Base-by-base conservation (phyloP, 148 eudicot genomes). In the Nepenthes gracilis region DNA sequence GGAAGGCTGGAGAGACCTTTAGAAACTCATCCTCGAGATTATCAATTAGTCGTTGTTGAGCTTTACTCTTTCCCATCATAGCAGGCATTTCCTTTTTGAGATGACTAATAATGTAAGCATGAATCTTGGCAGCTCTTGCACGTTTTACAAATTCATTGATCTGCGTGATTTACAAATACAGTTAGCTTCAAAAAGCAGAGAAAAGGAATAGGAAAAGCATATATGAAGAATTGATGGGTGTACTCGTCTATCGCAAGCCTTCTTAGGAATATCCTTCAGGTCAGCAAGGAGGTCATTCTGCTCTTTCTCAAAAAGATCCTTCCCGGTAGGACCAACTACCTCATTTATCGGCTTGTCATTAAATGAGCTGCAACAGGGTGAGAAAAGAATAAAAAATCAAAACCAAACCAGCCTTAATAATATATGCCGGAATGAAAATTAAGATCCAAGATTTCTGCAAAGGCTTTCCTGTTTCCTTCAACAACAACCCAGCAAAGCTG, bases 71-170 rank as follows among this genome's bases (percentile, higher is more conserved):
- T 57, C 97, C 97, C 60, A 90, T 83, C 78, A 90, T 64, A 12
- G 92, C 75, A 32, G 95, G 97, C 97, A 90, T 90, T 82, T 90
- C 95, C 67, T 90, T 90, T 59, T 85, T 90, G 36, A 90, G 80
- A 58, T 90, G 97, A 67, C 97, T 83, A 43, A 90, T 83, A 43
- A 90, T 90, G 69, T 83, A 83, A 35, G 97, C 95, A 58, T 90
- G 97, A 62, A 90, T 90, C 74, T 84, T 90, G 53, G 95, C 91
- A 55, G 97, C 94, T 74, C 97, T 72, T 2, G 97, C 95, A 49
- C 97, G 90, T 69, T 90, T 90, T 47, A 90, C 95, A 74, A 86
- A 90, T 72, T 90, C 97, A 68, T 90, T 90, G 59, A 90, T 87
- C 97, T 87, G 82, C 58, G 60, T 64, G 5, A 47, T 43, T 13